Base-by-base conservation (phyloP, 1,139 yeast species). In the Magnusiomyces ingens region DNA sequence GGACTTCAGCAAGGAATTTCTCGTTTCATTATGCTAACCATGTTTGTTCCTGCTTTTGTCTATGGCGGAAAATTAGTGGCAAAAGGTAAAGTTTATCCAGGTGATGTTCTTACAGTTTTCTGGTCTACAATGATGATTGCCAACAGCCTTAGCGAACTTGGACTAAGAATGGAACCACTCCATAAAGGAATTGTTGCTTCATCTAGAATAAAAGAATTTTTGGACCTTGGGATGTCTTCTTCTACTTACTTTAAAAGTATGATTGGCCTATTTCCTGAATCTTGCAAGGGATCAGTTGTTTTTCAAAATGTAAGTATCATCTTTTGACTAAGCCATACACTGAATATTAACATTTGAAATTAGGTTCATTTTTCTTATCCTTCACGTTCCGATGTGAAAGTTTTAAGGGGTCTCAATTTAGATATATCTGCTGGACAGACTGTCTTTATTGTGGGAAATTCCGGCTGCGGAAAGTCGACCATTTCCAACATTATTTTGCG, bases 391-490 rank as follows among this genome's bases (percentile, higher is more conserved):
- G 72, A 74, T 3, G 62, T 63, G 0, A 56, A 60, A 3, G 79
- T 79, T 0, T 66, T 91, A 18, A 66, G 75, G 0, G 59, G 76
- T 48, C 71, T 85, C 1, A 64, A 69, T 18, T 58, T 86, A 44
- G 60, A 62, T 1, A 70, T 91, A 36, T 68, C 72, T 4, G 67
- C 78, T 0, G 76, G 79, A 1, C 62, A 71, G 42, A 65, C 79
- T 18, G 81, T 83, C 2, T 91, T 80, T 62, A 67, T 93, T 1
- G 78, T 93, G 49, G 99, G 99, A 0, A 75, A 77, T 57, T 89
- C 97, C 0, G 99, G 99, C 0, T 82, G 93, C 0, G 99, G 99
- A 0, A 93, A 93, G 66, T 89, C 97, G 0, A 86, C 98, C 0
- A 59, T 93, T 11, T 79, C 85, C 0, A 78, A 78, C 48, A 67